These are phyloP conservation scores for Venturia effusa DNA, from an alignment of 2,329 filamentous ascomycete species.

Conservation along the genomic window DNA sequence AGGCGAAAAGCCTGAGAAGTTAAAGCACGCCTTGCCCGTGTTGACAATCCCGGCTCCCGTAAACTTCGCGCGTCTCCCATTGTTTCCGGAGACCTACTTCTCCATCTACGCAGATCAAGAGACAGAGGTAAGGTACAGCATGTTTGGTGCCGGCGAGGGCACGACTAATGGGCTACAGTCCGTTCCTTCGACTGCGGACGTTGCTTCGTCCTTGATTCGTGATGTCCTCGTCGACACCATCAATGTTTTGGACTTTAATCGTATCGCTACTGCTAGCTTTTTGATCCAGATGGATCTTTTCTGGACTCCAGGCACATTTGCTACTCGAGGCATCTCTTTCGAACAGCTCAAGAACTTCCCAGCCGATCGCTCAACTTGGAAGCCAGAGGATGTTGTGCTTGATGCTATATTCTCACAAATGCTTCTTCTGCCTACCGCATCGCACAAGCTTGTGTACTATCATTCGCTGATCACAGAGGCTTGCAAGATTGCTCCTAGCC, in stretches of 20 bases:
- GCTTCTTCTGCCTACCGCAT: conserved; percentile 72
- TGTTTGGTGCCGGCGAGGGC: conserved; percentile 11
- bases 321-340: conserved; percentile 86
- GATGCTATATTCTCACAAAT: conserved; percentile 95
- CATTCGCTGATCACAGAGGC: conserved; percentile 89
- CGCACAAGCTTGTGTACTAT: conserved; percentile 95
- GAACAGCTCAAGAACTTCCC: conserved; percentile 64
- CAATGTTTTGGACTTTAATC: conserved; percentile 87
- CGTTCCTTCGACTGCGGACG: conserved; percentile 64
- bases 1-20: conserved; percentile 28
- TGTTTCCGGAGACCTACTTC: conserved; percentile 90
- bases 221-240: conserved; percentile 87
- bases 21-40: conserved; percentile 67
- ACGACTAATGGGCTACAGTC: conserved; percentile 35
- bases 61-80: conserved; percentile 58
- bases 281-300: conserved; percentile 93
- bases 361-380: conserved; percentile 73
- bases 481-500: conserved; percentile 89
- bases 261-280: conserved; percentile 74
- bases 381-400: conserved; percentile 94
- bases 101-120: conserved; percentile 86
- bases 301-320: conserved; percentile 80
- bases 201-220: conserved; percentile 73
- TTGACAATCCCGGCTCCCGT: conserved; percentile 69
- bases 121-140: conserved; percentile 39